phyloP scores from a whole-genome alignment of 345 rosid genomes.

The Erodium maritimum region DNA sequence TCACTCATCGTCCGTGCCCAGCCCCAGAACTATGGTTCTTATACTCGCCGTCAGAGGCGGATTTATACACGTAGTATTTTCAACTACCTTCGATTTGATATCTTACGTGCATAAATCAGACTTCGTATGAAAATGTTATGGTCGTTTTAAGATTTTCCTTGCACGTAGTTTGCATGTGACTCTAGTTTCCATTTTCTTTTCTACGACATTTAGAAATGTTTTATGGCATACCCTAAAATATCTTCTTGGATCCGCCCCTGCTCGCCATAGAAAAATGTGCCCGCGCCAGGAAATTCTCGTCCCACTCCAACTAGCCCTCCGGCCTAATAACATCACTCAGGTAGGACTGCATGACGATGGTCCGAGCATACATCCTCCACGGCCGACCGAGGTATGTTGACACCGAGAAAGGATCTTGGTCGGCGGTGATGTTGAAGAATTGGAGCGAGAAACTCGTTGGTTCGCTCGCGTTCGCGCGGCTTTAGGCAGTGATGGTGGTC shows the following conservation, averaged over 20 bases:
- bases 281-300: constrained; percentile 46
- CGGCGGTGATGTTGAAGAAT: constrained; percentile 56
- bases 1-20: constrained; percentile 34
- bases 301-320: constrained; percentile 59
- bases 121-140: too few relatives aligned
- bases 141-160: too few relatives aligned
- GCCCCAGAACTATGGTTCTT: constrained; percentile 54
- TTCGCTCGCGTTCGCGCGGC: constrained; percentile 52
- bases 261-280: constrained; percentile 44
- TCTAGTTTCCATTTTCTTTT: too few relatives aligned
- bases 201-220: too few relatives aligned
- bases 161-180: too few relatives aligned
- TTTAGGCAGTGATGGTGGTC: constrained; percentile 76
- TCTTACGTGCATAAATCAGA: too few relatives aligned
- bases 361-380: constrained; percentile 53
- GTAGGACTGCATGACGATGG: constrained; percentile 46
- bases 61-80: too few relatives aligned
- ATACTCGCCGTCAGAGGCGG: too few relatives aligned
- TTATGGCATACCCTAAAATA: too few relatives aligned
- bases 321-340: constrained; percentile 47
- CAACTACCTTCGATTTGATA: too few relatives aligned
- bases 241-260: too few relatives aligned
- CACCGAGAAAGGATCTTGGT: constrained; percentile 30
- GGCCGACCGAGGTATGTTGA: constrained; percentile 60
- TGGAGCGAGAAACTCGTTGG: constrained; percentile 66